These are phyloP conservation scores for Kluyveromyces wickerhamii DNA, from an alignment of 805 yeast genomes.

Conservation along the genomic window DNA sequence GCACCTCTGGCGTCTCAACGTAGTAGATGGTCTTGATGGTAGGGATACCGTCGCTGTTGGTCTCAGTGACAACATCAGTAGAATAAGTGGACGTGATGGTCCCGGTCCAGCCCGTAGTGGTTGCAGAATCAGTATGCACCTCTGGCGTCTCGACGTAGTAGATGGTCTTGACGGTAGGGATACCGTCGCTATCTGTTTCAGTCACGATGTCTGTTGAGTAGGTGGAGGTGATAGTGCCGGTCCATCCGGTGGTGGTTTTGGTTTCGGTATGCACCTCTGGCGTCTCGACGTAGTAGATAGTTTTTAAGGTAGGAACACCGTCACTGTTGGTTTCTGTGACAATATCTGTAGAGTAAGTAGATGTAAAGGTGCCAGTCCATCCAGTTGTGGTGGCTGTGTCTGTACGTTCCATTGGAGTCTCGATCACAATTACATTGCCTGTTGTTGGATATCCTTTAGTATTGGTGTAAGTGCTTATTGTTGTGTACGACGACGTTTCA, in stretches of 20 bases:
- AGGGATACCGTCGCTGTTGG: constrained; percentile 10
- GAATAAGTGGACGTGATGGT: constrained; percentile 7
- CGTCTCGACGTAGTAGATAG: constrained; percentile 1
- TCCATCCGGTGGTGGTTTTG: background rate
- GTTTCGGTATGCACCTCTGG: constrained; percentile 1
- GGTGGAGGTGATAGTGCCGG: background rate
- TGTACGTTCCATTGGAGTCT: constrained; percentile 6
- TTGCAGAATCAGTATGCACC: constrained; percentile 3
- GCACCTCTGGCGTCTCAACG: constrained; percentile 8
- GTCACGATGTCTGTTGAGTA: constrained; percentile 8
- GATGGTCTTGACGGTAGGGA: constrained; percentile 9
- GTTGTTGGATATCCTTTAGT: background rate
- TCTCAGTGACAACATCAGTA: constrained; percentile 7
- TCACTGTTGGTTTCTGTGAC: constrained; percentile 3
- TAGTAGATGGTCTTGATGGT: constrained; percentile 9
- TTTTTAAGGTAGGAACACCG: constrained; percentile 1
- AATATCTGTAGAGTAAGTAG: constrained; percentile 10
- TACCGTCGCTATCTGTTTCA: constrained; percentile 10
- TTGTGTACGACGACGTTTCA: constrained; percentile 1
- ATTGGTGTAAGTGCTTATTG: constrained; percentile 1
- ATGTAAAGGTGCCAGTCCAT: constrained; percentile 8
- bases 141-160: constrained; percentile 12
- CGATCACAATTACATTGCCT: constrained; percentile 7
- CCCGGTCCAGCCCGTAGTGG: constrained; percentile 5
- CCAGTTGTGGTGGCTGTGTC: constrained; percentile 7